Conservation (phyloP, 805 yeast species). For the Starmera amethionina region DNA sequence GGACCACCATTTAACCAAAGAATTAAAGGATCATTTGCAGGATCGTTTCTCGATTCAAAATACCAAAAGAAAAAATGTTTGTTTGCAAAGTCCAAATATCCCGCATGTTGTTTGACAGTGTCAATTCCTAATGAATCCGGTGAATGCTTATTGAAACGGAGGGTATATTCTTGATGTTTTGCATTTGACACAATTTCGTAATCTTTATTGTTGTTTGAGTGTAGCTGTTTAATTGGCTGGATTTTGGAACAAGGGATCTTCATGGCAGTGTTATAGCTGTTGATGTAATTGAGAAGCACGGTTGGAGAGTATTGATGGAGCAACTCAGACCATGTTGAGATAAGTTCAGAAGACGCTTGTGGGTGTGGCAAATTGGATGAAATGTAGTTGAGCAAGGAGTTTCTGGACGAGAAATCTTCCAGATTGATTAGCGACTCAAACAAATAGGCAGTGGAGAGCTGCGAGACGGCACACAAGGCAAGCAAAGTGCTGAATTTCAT, state of each 20-base stretch:
- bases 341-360: not conserved
- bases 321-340: not conserved
- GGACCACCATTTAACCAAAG: slow-evolving; percentile 95
- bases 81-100: slow-evolving; percentile 69
- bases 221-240: not conserved
- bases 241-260: not conserved
- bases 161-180: not conserved
- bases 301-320: not conserved
- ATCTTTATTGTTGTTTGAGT: not conserved
- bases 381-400: too few species aligned
- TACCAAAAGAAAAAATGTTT: slow-evolving; percentile 85
- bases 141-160: not conserved
- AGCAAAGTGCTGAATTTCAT: too few species aligned
- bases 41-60: slow-evolving; percentile 86
- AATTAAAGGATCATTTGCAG: slow-evolving; percentile 74
- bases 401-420: too few species aligned
- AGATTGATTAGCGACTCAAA: too few species aligned
- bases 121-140: slow-evolving; percentile 54
- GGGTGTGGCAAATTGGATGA: too few species aligned
- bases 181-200: not conserved
- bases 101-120: slow-evolving; percentile 68
- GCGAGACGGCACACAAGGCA: too few species aligned
- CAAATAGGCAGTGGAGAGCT: too few species aligned
- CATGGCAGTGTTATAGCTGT: not conserved
- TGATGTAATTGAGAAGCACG: not conserved